Conservation (phyloP, 306 rosid genomes). For the Fragaria vesca region DNA sequence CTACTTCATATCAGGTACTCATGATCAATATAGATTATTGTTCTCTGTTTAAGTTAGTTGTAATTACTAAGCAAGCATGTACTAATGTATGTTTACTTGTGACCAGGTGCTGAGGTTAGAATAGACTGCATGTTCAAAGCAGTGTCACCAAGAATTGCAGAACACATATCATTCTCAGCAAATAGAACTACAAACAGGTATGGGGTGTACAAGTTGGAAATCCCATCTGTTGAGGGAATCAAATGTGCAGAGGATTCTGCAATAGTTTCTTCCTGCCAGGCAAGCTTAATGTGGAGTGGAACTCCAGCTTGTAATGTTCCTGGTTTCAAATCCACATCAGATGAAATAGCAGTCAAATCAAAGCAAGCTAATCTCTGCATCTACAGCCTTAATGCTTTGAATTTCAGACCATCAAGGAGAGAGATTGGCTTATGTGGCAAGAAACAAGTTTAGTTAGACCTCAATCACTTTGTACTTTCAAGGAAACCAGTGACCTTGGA, state of each 20-base stretch:
- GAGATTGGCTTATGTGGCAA: conserved; percentile 59
- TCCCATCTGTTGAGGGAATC: conserved; percentile 90
- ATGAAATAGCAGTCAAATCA: conserved; percentile 70
- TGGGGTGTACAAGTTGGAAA: conserved; percentile 78
- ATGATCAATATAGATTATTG: not conserved
- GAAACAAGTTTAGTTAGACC: not conserved
- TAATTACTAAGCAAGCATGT: not conserved
- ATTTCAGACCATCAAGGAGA: conserved; percentile 73
- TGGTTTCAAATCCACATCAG: conserved; percentile 73
- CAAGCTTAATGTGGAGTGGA: conserved; percentile 65
- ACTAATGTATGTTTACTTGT: not conserved
- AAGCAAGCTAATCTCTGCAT: conserved; percentile 74
- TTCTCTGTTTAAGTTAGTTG: not conserved
- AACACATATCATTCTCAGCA: conserved; percentile 78
- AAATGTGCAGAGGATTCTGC: conserved; percentile 88
- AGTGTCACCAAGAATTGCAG: conserved; percentile 55
- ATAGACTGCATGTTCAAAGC: conserved; percentile 80
- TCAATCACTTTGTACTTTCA: not conserved
- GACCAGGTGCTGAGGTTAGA: conserved; percentile 77
- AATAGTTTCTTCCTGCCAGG: conserved; percentile 67
- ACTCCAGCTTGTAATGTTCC: conserved; percentile 85
- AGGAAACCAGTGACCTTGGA: not conserved
- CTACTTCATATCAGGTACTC: conserved; percentile 69
- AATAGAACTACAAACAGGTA: conserved; percentile 77
- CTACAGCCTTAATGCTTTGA: conserved; percentile 76